Base-by-base conservation (phyloP, 2,329 filamentous ascomycete species). In the Calycina marina region DNA sequence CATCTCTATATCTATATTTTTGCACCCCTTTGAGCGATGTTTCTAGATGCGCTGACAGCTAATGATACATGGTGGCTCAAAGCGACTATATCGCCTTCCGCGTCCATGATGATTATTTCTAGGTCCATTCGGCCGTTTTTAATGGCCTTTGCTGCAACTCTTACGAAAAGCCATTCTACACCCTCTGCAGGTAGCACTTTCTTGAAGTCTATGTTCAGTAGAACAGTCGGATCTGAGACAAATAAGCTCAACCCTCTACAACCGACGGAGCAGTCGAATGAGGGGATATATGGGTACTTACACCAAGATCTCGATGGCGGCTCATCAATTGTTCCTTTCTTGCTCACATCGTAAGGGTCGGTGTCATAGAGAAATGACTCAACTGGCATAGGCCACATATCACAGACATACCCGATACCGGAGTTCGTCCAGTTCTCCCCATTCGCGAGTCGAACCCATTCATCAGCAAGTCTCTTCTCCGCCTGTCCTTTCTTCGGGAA, bases 181-280 rank as follows among this genome's bases (percentile, higher is more conserved):
- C 82, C 81, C 25, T 69, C 67, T 4, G 58, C 56, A 0, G 80
- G 79, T 27, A 92, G 51, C 5, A 63, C 53, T 50, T 77, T 81
- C 60, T 88, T 90, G 24, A 85, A 60, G 40, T 92, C 82, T 14
- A 92, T 47, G 50, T 81, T 84, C 49, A 90, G 56, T 12, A 75
- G 58, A 2, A 92, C 54, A 0, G 82, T 92, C 4, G 51, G 51
- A 31, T 52, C 53, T n/a, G n/a, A n/a, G n/a, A n/a, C n/a, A n/a
- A n/a, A n/a, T n/a, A n/a, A n/a, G n/a, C n/a, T n/a, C n/a, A n/a
- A n/a, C n/a, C n/a, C n/a, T n/a, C n/a, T n/a, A n/a, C n/a, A n/a
- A n/a, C n/a, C n/a, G n/a, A n/a, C n/a, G n/a, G n/a, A n/a, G n/a
- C n/a, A n/a, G n/a, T n/a, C n/a, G n/a, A n/a, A n/a, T n/a, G n/a